Percentiles rank a stretch among this genome's conserved stretches.
Evolutionary conservation across 805 yeast species (phyloP).

Genomic region (Starmerella apis): DNA sequence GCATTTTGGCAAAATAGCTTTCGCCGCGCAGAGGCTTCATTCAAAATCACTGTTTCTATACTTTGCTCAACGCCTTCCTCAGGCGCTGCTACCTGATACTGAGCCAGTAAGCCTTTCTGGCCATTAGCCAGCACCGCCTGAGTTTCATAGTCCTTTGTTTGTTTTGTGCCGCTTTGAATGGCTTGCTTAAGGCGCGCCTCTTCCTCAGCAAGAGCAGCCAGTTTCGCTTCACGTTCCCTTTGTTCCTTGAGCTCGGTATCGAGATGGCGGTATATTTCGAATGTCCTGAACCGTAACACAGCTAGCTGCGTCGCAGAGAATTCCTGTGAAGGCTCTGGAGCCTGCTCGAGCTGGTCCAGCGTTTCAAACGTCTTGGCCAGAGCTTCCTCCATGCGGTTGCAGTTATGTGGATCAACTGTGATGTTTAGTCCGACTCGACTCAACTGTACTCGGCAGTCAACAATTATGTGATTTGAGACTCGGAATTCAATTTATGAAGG

Average conservation of each 20-base stretch:
- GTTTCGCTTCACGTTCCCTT: not conserved
- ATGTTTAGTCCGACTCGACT: not conserved
- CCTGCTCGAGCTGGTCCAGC: constrained; percentile 3
- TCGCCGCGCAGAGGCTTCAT: constrained; percentile 5
- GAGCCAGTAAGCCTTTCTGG: not conserved
- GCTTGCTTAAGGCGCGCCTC: not conserved
- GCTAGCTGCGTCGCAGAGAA: not conserved
- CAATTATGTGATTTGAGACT: too few species aligned
- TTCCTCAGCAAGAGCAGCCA: constrained; percentile 1
- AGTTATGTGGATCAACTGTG: not conserved
- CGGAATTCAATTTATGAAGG: too few species aligned
- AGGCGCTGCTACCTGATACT: not conserved
- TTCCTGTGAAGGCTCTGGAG: not conserved
- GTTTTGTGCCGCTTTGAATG: not conserved
- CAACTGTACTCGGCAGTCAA: too few species aligned
- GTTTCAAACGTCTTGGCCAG: constrained; percentile 6
- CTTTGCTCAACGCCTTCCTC: not conserved
- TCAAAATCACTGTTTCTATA: not conserved
- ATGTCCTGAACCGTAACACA: constrained; percentile 4
- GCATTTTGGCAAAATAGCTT: constrained; percentile 1
- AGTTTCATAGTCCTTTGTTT: not conserved
- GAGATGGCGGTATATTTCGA: constrained; percentile 2
- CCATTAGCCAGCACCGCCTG: constrained; percentile 1
- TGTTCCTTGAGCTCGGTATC: not conserved
- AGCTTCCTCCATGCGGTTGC: constrained; percentile 2